Conservation (phyloP, 1,139 yeast species). For the Kodamaea sp. region DNA sequence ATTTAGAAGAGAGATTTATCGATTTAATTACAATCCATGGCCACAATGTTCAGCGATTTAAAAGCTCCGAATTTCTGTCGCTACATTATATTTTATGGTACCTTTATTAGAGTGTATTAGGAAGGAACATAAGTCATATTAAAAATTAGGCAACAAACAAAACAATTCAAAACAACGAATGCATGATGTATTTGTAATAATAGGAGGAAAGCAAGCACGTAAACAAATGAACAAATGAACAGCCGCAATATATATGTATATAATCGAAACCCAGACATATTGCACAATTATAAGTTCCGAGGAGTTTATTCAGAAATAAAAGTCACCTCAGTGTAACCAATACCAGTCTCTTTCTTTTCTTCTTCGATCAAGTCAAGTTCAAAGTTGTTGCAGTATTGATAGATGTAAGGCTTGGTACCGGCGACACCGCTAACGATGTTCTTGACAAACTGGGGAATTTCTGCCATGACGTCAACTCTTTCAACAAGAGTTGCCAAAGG, state of each 20-base stretch:
- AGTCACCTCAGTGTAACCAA: constrained; percentile 82
- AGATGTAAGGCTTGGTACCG: constrained; percentile 93
- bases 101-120: constrained; percentile 9
- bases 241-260: too few species aligned
- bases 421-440: constrained; percentile 92
- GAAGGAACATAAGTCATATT: constrained; percentile 4
- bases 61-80: too few species aligned
- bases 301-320: constrained; percentile 53
- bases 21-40: too few species aligned
- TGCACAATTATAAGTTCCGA: too few species aligned
- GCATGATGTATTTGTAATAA: neutral
- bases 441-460: constrained; percentile 91
- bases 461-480: constrained; percentile 97
- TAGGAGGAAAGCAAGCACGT: constrained; percentile 1
- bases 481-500: constrained; percentile 64
- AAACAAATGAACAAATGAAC: neutral
- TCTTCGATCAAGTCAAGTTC: constrained; percentile 29
- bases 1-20: too few species aligned
- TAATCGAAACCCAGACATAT: too few species aligned
- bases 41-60: too few species aligned
- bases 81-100: too few species aligned
- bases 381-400: constrained; percentile 75
- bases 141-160: constrained; percentile 4
- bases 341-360: constrained; percentile 55
- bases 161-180: neutral